Base-by-base conservation (phyloP, 352 stramenopile species). In the Phytophthora sp. region DNA sequence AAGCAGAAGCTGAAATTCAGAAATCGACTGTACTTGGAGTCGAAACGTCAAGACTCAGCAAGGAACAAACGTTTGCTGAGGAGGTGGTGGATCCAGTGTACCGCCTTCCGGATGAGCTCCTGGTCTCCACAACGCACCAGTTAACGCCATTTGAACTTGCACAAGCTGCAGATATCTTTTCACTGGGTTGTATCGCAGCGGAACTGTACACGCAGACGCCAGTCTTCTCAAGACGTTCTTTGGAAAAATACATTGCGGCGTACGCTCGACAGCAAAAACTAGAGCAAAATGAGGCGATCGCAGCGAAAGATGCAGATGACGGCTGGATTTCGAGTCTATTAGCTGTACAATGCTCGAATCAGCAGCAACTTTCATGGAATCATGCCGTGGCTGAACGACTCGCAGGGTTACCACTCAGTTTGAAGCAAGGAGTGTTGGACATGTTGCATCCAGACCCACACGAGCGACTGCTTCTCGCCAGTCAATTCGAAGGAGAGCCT, bases 151-250 rank as follows among this genome's bases (percentile, higher is more conserved):
- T 84, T 42, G 69, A 86, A 18, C 67, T 52, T 7, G 66, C 67
- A 21, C 66, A 69, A 57, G 76, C 78, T 15, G 74, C 73, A 1
- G 79, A 92, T 45, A 63, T 80, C 13, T 93, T 94, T 52, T 70
- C 80, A 1, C 58, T 95, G 21, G 87, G 84, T 0, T 92, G 85
- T 41, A 65, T 92, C 23, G 80, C 87, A 29, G 82, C 82, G 0
- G 87, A 95, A 60, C 67, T 94, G 15, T 95, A 90, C 51, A 83
- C 74, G 1, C 54, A 63, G 5, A 49, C 47, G 3, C 80, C 85
- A 1, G 60, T 95, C 6, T 95, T 95, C 54, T 90, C 84, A 7
- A 59, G 66, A 9, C 66, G 57, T 2, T 88, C 78, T 7, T 35
- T 90, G 26, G 39, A 68, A 13, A 54, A 80, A 1, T 93, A 89